Percentiles rank a stretch among this genome's conserved stretches.
phyloP scores from a whole-genome alignment of 768 basidiomycete species.

The Leccinellum albellum region DNA sequence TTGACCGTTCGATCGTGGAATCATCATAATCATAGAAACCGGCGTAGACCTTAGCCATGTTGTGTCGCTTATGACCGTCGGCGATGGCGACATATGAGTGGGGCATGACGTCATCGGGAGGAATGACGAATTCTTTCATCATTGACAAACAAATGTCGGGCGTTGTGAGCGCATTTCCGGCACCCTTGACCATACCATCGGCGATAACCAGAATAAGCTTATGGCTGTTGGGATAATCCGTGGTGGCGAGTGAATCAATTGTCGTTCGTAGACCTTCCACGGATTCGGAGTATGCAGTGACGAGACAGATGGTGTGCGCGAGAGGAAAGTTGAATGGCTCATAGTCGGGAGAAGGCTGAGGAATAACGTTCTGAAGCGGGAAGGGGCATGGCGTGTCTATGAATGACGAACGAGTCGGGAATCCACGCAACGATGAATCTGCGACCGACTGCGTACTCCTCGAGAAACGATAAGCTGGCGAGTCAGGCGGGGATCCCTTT shows the following conservation, averaged over 20 bases:
- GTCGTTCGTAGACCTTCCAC: slow-evolving; percentile 95
- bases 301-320: slow-evolving; percentile 89
- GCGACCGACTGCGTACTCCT: slow-evolving; percentile 76
- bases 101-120: slow-evolving; percentile 80
- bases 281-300: slow-evolving; percentile 98
- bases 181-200: slow-evolving; percentile 98
- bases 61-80: slow-evolving; percentile 99
- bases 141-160: slow-evolving; percentile 92
- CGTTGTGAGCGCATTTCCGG: slow-evolving; percentile 83
- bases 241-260: slow-evolving; percentile 96
- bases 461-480: slow-evolving; percentile 68
- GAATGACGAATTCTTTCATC: slow-evolving; percentile 93
- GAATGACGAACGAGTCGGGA: slow-evolving; percentile 46
- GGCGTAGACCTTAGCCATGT: slow-evolving; percentile 98
- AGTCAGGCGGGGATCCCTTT: slow-evolving; percentile 70
- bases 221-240: slow-evolving; percentile 97
- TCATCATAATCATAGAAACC: slow-evolving; percentile 97
- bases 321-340: slow-evolving; percentile 97
- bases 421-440: slow-evolving; percentile 33
- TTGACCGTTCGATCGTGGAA: slow-evolving; percentile 80
- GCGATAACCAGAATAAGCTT: slow-evolving; percentile 94
- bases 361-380: slow-evolving; percentile 86
- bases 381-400: slow-evolving; percentile 82
- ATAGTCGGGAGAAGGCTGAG: slow-evolving; percentile 86
- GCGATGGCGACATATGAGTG: slow-evolving; percentile 98